These are phyloP conservation scores for Fusarium pseudograminearum DNA, from an alignment of 2,329 filamentous ascomycete genomes.

Conservation along the genomic window DNA sequence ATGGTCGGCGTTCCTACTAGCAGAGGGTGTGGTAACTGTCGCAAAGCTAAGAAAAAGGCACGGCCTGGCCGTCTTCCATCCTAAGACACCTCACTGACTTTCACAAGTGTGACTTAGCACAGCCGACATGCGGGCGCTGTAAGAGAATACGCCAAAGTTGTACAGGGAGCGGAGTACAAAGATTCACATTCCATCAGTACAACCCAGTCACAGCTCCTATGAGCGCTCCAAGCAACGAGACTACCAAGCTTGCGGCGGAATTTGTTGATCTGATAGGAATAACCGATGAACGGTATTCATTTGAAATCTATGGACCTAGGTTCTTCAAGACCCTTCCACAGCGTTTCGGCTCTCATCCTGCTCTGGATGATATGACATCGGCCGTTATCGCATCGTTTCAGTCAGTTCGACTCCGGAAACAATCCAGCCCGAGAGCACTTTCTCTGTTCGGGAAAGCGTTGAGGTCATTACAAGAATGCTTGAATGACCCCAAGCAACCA, in stretches of 20 bases:
- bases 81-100: accelerated
- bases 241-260: neutral
- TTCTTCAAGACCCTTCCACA: conserved; percentile 20
- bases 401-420: conserved; percentile 3
- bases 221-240: conserved; percentile 1
- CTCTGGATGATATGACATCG: conserved; percentile 8
- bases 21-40: conserved; percentile 16
- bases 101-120: conserved; percentile 19
- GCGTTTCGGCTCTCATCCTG: conserved; percentile 10
- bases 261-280: conserved; percentile 25
- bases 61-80: accelerated
- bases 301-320: conserved; percentile 8
- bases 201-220: neutral
- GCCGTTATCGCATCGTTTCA: conserved; percentile 22
- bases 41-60: conserved; percentile 30
- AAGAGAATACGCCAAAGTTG: neutral
- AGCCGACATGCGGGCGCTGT: conserved; percentile 26
- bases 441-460: conserved; percentile 19
- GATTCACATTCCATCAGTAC: conserved; percentile 29
- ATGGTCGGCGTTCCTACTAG: conserved; percentile 29
- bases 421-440: neutral
- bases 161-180: neutral
- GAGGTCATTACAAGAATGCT: conserved; percentile 5
- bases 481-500: conserved; percentile 5
- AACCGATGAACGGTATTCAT: conserved; percentile 16